Conservation (phyloP, 2,329 filamentous ascomycete species). For the Alternaria burnsii region DNA sequence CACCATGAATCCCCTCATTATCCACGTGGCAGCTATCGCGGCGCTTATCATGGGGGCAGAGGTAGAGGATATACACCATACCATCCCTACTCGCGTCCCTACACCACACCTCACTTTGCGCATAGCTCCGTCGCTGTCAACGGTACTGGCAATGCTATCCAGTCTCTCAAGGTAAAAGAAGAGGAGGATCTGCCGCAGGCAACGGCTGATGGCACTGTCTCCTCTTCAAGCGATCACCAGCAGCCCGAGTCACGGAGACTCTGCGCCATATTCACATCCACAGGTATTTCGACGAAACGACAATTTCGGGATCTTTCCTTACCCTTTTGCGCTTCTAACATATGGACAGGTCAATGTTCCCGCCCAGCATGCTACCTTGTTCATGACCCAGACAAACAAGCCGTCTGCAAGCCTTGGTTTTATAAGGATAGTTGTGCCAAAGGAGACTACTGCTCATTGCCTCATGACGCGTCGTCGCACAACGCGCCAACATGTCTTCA, state of each 20-base stretch:
- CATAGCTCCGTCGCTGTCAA: constrained; percentile 25
- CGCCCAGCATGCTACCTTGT: constrained; percentile 80
- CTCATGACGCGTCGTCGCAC: constrained; percentile 83
- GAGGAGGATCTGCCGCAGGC: constrained; percentile 1
- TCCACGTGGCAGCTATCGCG: neutral
- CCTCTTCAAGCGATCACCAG: constrained; percentile 13
- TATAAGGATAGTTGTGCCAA: constrained; percentile 79
- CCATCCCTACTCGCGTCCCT: constrained; percentile 34
- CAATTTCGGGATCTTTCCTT: constrained; percentile 8
- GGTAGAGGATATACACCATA: constrained; percentile 19
- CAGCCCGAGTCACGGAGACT: constrained; percentile 21
- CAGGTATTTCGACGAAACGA: constrained; percentile 39
- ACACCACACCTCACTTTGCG: constrained; percentile 16
- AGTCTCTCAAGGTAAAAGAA: constrained; percentile 9
- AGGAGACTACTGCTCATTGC: constrained; percentile 86
- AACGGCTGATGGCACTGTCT: constrained; percentile 3
- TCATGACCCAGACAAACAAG: constrained; percentile 87
- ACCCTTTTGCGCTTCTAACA: constrained; percentile 26
- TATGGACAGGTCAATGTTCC: constrained; percentile 75
- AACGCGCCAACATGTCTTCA: constrained; percentile 89
- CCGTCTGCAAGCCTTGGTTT: constrained; percentile 88
- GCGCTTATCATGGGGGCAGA: constrained; percentile 17
- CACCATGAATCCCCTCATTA: neutral
- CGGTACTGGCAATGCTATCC: constrained; percentile 11
- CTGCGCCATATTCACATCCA: constrained; percentile 41